Evolutionary conservation across 345 rosid species (phyloP).

Genomic region (Citrus reticulata): DNA sequence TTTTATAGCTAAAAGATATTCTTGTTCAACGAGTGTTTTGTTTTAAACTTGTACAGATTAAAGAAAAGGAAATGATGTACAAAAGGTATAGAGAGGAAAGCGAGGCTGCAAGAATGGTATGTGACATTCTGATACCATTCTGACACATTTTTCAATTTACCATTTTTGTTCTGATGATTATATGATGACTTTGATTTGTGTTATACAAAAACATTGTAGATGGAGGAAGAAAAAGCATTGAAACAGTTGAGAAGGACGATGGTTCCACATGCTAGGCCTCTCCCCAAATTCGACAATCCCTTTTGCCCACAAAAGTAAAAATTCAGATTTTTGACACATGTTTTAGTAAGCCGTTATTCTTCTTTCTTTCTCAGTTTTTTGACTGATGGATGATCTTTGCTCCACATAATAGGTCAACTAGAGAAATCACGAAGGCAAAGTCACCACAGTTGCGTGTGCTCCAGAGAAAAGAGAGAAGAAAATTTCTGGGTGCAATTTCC

Average conservation of each 20-base stretch:
- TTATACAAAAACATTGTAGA: conserved; percentile 28
- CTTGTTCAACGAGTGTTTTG: background rate
- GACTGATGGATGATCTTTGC: background rate
- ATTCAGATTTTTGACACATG: background rate
- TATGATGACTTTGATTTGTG: too few relatives aligned
- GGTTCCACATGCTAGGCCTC: conserved; percentile 91
- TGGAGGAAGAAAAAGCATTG: conserved; percentile 86
- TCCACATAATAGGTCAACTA: conserved; percentile 45
- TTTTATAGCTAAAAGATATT: too few relatives aligned
- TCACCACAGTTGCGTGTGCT: conserved; percentile 57
- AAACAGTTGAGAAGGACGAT: conserved; percentile 86
- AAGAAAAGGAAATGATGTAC: conserved; percentile 77
- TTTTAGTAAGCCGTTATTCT: background rate
- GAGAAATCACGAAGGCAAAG: conserved; percentile 56
- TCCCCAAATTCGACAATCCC: conserved; percentile 79
- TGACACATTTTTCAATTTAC: background rate
- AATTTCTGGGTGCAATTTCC: conserved; percentile 19
- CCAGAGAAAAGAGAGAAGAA: conserved; percentile 34
- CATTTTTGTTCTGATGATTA: background rate
- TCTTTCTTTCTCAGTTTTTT: background rate
- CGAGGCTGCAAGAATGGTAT: conserved; percentile 82
- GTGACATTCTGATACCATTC: background rate
- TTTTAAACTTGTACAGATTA: conserved; percentile 42
- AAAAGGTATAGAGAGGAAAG: conserved; percentile 96
- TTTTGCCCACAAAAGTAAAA: conserved; percentile 77